These are phyloP conservation scores for Priceomyces fermenticarens DNA, from an alignment of 805 yeast genomes.

Conservation along the genomic window DNA sequence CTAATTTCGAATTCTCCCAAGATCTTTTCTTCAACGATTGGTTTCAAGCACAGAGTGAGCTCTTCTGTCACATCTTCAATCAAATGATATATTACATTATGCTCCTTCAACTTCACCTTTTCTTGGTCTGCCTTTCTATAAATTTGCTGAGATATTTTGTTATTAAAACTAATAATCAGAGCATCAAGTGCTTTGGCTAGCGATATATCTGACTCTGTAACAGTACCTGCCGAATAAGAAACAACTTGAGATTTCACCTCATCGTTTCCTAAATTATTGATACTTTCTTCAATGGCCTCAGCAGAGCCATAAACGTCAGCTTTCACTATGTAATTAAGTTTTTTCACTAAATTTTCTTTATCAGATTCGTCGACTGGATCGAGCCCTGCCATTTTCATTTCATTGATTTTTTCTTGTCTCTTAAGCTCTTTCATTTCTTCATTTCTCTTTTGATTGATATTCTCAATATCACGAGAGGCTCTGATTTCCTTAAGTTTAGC, in stretches of 20 bases:
- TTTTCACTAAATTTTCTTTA: conserved; percentile 17
- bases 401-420: conserved; percentile 52
- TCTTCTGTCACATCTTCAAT: conserved; percentile 77
- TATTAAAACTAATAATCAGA: conserved; percentile 73
- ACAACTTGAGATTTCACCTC: conserved; percentile 73
- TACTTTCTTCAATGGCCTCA: conserved; percentile 86
- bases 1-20: conserved; percentile 66
- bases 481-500: conserved; percentile 50
- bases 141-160: conserved; percentile 63
- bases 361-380: conserved; percentile 33
- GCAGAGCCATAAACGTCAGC: conserved; percentile 95
- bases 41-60: conserved; percentile 58
- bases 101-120: conserved; percentile 58
- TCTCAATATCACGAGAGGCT: conserved; percentile 64
- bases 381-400: conserved; percentile 61
- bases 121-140: conserved; percentile 53
- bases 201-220: conserved; percentile 46
- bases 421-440: conserved; percentile 51
- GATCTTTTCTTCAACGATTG: conserved; percentile 63
- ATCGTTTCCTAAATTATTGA: conserved; percentile 80
- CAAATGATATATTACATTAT: conserved; percentile 81
- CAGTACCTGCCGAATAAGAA: conserved; percentile 74
- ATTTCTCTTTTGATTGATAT: conserved; percentile 64
- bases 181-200: conserved; percentile 50
- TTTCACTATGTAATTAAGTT: conserved; percentile 65